Evolutionary conservation across 352 stramenopile genomes (phyloP).

Genomic region (Thraustochytrium sp.): DNA sequence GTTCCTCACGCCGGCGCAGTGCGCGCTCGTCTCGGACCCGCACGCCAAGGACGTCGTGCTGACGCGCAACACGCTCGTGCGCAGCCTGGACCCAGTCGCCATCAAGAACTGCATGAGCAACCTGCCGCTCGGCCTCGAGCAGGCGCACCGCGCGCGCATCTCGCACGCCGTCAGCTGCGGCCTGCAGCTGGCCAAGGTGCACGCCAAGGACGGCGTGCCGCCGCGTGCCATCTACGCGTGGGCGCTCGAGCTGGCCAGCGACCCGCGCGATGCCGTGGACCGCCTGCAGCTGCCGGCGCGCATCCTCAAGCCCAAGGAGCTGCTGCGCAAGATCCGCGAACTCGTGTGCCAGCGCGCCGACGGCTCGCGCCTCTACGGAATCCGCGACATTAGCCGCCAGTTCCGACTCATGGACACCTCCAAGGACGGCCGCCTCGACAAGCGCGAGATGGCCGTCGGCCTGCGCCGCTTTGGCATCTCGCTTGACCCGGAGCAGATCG

Average conservation of each 20-base stretch:
- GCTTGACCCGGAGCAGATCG: constrained; percentile 54
- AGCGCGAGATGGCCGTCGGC: constrained; percentile 59
- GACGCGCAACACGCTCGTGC: neutral
- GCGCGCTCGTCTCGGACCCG: neutral
- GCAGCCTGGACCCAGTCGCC: neutral
- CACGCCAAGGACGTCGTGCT: neutral
- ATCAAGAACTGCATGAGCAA: constrained; percentile 27
- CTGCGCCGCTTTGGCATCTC: constrained; percentile 43
- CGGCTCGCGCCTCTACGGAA: constrained; percentile 59
- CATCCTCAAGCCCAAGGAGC: constrained; percentile 32
- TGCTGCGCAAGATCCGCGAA: constrained; percentile 9
- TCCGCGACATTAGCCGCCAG: constrained; percentile 59
- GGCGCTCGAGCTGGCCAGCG: neutral
- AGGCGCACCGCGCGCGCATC: neutral
- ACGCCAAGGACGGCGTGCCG: neutral
- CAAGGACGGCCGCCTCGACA: constrained; percentile 64
- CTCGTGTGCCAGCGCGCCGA: neutral
- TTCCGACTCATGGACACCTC: constrained; percentile 81
- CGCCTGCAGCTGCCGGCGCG: neutral
- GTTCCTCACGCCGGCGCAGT: neutral
- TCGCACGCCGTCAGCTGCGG: neutral
- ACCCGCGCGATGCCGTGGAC: neutral
- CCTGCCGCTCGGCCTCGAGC: neutral
- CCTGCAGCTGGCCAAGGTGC: neutral
- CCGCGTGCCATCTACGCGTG: neutral